Percentiles rank a stretch among this genome's conserved stretches.
phyloP scores from a whole-genome alignment of 441 rosid genomes.

The Populus trichocarpa region DNA sequence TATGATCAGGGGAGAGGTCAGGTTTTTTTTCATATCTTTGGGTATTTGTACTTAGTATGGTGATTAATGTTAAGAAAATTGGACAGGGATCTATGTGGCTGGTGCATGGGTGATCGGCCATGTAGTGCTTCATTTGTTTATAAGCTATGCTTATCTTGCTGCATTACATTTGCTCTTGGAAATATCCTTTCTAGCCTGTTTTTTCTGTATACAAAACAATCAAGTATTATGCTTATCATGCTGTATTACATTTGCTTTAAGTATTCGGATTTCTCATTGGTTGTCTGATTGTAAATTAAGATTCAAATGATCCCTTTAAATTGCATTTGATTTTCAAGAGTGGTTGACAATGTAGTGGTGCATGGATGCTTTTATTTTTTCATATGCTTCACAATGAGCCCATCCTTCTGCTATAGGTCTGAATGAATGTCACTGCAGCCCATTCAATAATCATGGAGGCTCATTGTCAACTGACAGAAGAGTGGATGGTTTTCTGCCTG shows the following conservation, averaged over 20 bases:
- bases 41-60: background rate
- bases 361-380: background rate
- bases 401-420: conserved; percentile 43
- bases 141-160: background rate
- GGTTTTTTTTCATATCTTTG: background rate
- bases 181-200: background rate
- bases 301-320: background rate
- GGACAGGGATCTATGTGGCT: background rate
- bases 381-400: conserved; percentile 8
- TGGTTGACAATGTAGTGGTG: no score
- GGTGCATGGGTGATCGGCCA: background rate
- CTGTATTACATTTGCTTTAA: background rate
- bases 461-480: conserved; percentile 21
- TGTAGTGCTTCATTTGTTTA: background rate
- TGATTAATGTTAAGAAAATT: background rate
- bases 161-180: background rate
- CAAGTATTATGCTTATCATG: background rate
- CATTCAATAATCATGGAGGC: conserved; percentile 19
- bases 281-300: background rate
- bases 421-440: conserved; percentile 29
- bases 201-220: background rate
- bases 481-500: conserved; percentile 41
- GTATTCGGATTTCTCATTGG: background rate
- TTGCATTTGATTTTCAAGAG: background rate
- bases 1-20: background rate